Base-by-base conservation (phyloP, 805 yeast species). In the Metschnikowia cerradonensis region DNA sequence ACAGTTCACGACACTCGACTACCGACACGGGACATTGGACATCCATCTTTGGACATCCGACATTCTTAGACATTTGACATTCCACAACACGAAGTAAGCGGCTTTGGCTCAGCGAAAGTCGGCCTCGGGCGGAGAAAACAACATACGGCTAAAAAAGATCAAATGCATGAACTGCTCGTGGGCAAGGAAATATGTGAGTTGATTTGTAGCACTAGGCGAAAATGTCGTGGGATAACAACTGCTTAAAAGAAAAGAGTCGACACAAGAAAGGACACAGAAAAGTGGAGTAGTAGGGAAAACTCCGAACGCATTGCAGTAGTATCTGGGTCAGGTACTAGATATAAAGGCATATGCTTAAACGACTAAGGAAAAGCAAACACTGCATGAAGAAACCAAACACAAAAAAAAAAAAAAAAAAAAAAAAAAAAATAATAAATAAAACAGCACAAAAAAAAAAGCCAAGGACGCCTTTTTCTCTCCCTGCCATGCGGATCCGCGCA, bases 261-360 rank as follows among this genome's bases (percentile, higher is more conserved):
- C 11, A 20, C 33, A 23, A 19, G 34, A 17, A 35, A 26, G 39
- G 19, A 35, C 22, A 26, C 38, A 23, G 38, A 44, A 36, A 44
- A 44, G 15, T 19, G 22, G 39, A 43, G 32, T 34, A 15, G 32
- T 15, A 11, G 19, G 26, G 26, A 44, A 34, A 44, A 33, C 47
- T 35, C 40, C 40, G 20, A 35, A 14, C 40, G 47, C 47, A 23
- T 44, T 34, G 41, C 34, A 34, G 40, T 37, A 20, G 26, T 37
- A 37, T 37, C 33, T 35, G 40, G 39, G 41, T 34, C 38, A 15
- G 20, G 47, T 13, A 44, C 47, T 34, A 44, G 47, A 44, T 44
- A 44, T 36, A 44, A 36, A 44, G 40, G 32, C 47, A 26, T 34
- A 43, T 44, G 47, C 47, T 44, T 44, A 44, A 36, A 36, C 47